These are phyloP conservation scores for Cryptosporidium muris DNA, from an alignment of 169 alveolate species.

Conservation along the genomic window DNA sequence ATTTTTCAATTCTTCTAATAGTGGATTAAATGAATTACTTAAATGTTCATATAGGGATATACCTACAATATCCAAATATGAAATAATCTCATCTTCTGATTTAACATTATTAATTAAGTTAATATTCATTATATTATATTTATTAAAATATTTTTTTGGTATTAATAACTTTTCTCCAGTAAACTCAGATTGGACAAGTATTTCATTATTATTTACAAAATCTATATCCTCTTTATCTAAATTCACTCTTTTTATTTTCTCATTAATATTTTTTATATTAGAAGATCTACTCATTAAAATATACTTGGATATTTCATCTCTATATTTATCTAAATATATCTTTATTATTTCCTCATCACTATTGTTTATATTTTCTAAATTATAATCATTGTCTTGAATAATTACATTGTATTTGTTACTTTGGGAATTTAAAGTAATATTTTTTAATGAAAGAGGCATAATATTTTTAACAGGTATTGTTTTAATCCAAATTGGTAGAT, in stretches of 20 bases:
- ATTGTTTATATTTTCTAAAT: no score
- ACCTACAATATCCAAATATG: conserved; percentile 1
- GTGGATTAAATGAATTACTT: conserved; percentile 20
- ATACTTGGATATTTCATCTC: neutral
- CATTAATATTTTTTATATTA: neutral
- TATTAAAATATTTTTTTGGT: neutral
- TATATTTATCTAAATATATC: neutral
- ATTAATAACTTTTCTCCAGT: neutral
- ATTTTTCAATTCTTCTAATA: neutral
- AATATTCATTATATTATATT: neutral
- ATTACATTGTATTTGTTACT: no score
- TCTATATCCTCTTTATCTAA: neutral
- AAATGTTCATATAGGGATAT: conserved; percentile 3
- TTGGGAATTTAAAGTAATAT: no score
- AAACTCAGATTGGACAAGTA: neutral
- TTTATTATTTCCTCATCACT: no score
- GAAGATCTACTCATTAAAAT: neutral
- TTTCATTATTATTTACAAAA: neutral
- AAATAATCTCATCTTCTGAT: conserved; percentile 2
- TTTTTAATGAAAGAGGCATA: no score
- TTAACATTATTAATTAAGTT: neutral
- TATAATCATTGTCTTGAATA: no score
- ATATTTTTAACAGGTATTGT: no score
- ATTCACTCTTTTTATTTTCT: neutral
- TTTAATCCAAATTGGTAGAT: no score